A percentile compares a stretch with the other conserved stretches of the same genome.
These are phyloP conservation scores for Rossbeevera mucosa DNA, from an alignment of 768 basidiomycete genomes.

Conservation along the genomic window DNA sequence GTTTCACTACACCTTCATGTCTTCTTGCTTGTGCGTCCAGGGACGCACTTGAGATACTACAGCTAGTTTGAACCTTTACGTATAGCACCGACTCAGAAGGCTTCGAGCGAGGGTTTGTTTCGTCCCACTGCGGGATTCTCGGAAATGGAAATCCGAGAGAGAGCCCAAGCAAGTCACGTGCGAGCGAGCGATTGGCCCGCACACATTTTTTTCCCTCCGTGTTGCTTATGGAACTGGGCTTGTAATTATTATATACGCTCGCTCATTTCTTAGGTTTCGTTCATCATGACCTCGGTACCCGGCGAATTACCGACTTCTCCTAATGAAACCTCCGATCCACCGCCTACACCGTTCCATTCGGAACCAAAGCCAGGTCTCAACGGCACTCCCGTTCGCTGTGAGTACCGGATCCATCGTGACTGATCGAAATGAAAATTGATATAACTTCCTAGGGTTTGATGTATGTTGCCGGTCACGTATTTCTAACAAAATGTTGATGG, in stretches of 20 bases:
- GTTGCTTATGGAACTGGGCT: background rate
- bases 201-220: background rate
- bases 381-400: slow-evolving; percentile 78
- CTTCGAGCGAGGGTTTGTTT: background rate
- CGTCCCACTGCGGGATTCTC: background rate
- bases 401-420: slow-evolving; percentile 35
- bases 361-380: slow-evolving; percentile 72
- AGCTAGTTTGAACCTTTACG: slow-evolving; percentile 1
- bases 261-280: background rate
- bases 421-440: background rate
- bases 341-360: slow-evolving; percentile 45
- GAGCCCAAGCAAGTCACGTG: background rate
- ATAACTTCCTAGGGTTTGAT: slow-evolving; percentile 64
- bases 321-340: slow-evolving; percentile 59
- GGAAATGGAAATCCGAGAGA: background rate
- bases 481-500: slow-evolving; percentile 15
- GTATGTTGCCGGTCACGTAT: slow-evolving; percentile 43
- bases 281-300: slow-evolving; percentile 17
- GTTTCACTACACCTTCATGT: slow-evolving; percentile 8
- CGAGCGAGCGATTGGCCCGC: background rate
- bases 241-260: background rate
- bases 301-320: slow-evolving; percentile 38
- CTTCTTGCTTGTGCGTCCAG: background rate
- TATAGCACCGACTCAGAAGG: background rate
- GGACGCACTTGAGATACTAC: slow-evolving; percentile 12